Percentiles rank a stretch among this genome's conserved stretches.
Conservation (phyloP, 768 basidiomycete species). For the Termitomyces sp. region DNA sequence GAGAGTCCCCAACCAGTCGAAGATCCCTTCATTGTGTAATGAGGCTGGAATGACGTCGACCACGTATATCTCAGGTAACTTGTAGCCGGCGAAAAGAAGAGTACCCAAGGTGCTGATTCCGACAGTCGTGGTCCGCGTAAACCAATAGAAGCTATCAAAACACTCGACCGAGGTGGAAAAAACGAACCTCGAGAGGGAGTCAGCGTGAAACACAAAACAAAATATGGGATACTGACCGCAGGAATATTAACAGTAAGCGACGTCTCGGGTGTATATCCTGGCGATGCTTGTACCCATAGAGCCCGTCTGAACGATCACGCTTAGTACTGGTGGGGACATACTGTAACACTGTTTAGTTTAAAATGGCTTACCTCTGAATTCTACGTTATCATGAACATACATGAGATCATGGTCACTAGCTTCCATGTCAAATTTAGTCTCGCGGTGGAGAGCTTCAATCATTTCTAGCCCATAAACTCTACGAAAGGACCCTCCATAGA, state of each 20-base stretch:
- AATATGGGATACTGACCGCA: constrained; percentile 16
- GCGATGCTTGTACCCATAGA: constrained; percentile 24
- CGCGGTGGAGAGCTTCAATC: not conserved
- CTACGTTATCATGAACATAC: constrained; percentile 20
- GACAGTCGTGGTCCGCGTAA: constrained; percentile 28
- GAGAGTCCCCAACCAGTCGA: constrained; percentile 5
- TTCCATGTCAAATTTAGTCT: constrained; percentile 16
- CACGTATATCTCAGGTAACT: constrained; percentile 5
- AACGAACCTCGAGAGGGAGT: constrained; percentile 10
- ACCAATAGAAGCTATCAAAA: constrained; percentile 31
- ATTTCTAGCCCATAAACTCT: constrained; percentile 21
- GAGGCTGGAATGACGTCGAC: not conserved
- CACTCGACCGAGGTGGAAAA: constrained; percentile 8
- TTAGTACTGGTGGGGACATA: not conserved
- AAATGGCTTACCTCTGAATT: constrained; percentile 22
- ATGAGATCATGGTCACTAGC: constrained; percentile 19
- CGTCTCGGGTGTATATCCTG: constrained; percentile 29
- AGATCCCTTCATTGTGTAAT: not conserved
- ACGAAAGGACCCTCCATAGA: constrained; percentile 22
- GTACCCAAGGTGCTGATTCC: constrained; percentile 28
- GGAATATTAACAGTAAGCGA: constrained; percentile 10
- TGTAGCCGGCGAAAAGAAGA: constrained; percentile 16
- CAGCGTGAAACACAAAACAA: not conserved
- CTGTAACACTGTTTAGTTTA: not conserved
- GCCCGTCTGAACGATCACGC: constrained; percentile 19